phyloP scores from a whole-genome alignment of 106 monocot genomes.

The Acanthochlamys bracteata region DNA sequence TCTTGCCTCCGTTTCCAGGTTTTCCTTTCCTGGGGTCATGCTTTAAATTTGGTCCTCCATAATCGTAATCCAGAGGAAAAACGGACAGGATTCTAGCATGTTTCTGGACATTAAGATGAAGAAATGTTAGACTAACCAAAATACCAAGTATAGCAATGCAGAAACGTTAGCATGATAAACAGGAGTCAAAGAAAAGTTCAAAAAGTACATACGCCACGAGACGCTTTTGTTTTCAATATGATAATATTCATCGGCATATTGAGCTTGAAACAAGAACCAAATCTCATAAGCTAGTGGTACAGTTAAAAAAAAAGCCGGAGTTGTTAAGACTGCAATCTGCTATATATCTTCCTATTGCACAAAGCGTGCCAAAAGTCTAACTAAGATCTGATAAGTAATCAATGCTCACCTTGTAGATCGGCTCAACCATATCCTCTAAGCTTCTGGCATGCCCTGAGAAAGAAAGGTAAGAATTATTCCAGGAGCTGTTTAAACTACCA shows the following conservation, averaged over 20 bases:
- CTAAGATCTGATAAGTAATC: not conserved
- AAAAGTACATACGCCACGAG: no score
- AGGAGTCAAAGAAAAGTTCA: not conserved
- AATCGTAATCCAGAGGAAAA: conserved; percentile 7
- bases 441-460: conserved; percentile 3
- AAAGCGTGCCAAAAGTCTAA: not conserved
- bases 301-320: no score
- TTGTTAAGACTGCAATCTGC: not conserved
- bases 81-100: conserved; percentile 1
- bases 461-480: not conserved
- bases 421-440: not conserved
- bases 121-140: not conserved
- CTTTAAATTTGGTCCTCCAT: conserved; percentile 9
- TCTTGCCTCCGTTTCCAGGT: conserved; percentile 8
- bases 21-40: conserved; percentile 14
- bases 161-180: not conserved
- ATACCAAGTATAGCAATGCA: not conserved
- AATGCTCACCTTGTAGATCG: conserved; percentile 3
- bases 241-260: no score
- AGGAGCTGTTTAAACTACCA: not conserved
- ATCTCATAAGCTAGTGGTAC: no score
- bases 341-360: not conserved
- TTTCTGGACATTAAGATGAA: conserved; percentile 1
- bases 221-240: no score
- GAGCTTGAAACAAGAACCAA: no score